phyloP scores from a whole-genome alignment of 306 rosid genomes.

The Elaeagnus macrophylla region DNA sequence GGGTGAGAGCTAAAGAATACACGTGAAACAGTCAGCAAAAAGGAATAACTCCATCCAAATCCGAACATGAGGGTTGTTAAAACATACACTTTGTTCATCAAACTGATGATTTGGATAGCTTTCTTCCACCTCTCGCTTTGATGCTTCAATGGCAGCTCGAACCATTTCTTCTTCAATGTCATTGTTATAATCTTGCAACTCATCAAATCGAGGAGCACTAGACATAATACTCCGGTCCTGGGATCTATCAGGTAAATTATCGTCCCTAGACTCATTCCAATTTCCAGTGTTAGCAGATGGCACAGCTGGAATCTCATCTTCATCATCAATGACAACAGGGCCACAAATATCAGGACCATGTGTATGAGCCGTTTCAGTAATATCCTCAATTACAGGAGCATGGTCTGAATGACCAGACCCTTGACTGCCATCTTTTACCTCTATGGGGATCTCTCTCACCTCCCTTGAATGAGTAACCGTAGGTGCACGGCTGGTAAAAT shows the following conservation, averaged over 20 bases:
- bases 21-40: slow-evolving; percentile 15
- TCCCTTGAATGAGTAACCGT: slow-evolving; percentile 69
- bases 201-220: slow-evolving; percentile 46
- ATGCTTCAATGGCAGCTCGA: slow-evolving; percentile 93
- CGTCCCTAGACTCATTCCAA: slow-evolving; percentile 22
- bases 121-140: slow-evolving; percentile 60
- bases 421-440: slow-evolving; percentile 55
- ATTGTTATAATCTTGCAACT: slow-evolving; percentile 42
- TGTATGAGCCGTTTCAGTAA: slow-evolving; percentile 45
- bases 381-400: slow-evolving; percentile 56
- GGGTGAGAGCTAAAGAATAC: slow-evolving; percentile 23
- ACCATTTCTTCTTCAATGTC: slow-evolving; percentile 97
- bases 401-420: slow-evolving; percentile 43
- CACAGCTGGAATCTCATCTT: slow-evolving; percentile 37
- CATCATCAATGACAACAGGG: slow-evolving; percentile 41
- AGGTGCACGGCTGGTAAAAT: slow-evolving; percentile 34
- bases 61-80: slow-evolving; percentile 12
- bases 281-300: slow-evolving; percentile 21
- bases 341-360: slow-evolving; percentile 43
- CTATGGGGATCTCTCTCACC: slow-evolving; percentile 75
- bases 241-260: slow-evolving; percentile 28
- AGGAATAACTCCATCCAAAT: slow-evolving; percentile 15
- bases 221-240: slow-evolving; percentile 29
- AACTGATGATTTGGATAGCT: slow-evolving; percentile 30
- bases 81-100: slow-evolving; percentile 43